Conservation (phyloP, 495 filamentous ascomycete species). For the Aspergillus incahuasiensis region DNA sequence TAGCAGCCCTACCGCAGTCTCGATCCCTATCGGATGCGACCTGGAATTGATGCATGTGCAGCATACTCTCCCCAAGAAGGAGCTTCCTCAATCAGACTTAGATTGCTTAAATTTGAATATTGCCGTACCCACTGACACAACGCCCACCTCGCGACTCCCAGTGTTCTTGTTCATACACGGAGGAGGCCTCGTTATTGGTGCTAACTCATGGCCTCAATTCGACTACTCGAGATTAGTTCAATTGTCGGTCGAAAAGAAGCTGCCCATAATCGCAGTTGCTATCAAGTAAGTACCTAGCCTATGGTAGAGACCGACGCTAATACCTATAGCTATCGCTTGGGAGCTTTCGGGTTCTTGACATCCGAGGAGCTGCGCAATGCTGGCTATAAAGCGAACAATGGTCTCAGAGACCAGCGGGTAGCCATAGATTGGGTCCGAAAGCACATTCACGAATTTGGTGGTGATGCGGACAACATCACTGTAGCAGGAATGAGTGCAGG, state of each 20-base stretch:
- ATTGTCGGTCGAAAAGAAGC: conserved; percentile 34
- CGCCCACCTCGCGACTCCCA: conserved; percentile 30
- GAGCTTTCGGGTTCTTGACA: conserved; percentile 47
- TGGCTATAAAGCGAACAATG: conserved; percentile 32
- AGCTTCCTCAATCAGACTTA: conserved; percentile 24
- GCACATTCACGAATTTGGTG: conserved; percentile 52
- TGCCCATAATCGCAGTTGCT: conserved; percentile 39
- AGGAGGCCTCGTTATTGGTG: conserved; percentile 36
- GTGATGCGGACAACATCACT: conserved; percentile 61
- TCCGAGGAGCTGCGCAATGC: conserved; percentile 32
- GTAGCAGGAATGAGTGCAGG: conserved; percentile 65
- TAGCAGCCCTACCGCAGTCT: conserved; percentile 24
- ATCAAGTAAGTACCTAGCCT: conserved; percentile 35
- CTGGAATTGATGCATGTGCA: conserved; percentile 26
- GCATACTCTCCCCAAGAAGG: conserved; percentile 27
- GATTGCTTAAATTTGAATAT: conserved; percentile 46
- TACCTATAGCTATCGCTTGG: conserved; percentile 39
- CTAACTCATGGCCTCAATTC: conserved; percentile 39
- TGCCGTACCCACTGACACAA: conserved; percentile 29
- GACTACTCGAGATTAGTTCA: conserved; percentile 34
- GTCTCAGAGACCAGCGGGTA: conserved; percentile 31
- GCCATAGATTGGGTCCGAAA: conserved; percentile 34
- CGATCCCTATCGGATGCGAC: conserved; percentile 22
- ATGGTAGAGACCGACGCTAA: not conserved
- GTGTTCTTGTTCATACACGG: conserved; percentile 46